Conservation (phyloP, 768 basidiomycete genomes). For the Dentipellis sp. region DNA sequence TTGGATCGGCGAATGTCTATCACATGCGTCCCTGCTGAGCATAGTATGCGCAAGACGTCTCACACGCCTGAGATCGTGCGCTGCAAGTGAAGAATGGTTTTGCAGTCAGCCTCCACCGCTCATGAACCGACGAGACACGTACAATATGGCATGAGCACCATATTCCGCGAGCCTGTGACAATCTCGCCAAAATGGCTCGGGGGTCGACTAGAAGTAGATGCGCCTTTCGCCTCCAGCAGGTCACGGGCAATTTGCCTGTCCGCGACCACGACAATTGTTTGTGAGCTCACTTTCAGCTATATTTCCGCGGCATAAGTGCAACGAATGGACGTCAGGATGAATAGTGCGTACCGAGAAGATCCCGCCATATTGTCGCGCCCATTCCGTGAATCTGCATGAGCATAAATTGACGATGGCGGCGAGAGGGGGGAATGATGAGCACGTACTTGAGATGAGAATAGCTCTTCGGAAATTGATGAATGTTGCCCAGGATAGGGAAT, state of each 20-base stretch:
- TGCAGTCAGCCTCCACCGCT: background rate
- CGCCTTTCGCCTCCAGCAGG: background rate
- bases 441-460: background rate
- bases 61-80: background rate
- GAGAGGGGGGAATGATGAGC: background rate
- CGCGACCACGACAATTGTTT: background rate
- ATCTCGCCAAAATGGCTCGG: background rate
- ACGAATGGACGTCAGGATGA: background rate
- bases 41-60: background rate
- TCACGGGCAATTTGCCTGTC: background rate
- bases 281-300: background rate
- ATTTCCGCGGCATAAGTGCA: background rate
- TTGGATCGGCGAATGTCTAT: slow-evolving; percentile 5
- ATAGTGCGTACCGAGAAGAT: background rate
- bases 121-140: background rate
- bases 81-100: background rate
- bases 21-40: background rate
- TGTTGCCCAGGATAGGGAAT: background rate
- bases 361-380: background rate
- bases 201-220: background rate
- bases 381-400: background rate
- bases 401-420: background rate
- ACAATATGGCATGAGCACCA: background rate
- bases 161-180: background rate
- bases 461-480: background rate